A percentile compares a stretch with the other conserved stretches of the same genome.
Conservation (phyloP, 164 flowering plant species). For the Liriodendron chinense region DNA sequence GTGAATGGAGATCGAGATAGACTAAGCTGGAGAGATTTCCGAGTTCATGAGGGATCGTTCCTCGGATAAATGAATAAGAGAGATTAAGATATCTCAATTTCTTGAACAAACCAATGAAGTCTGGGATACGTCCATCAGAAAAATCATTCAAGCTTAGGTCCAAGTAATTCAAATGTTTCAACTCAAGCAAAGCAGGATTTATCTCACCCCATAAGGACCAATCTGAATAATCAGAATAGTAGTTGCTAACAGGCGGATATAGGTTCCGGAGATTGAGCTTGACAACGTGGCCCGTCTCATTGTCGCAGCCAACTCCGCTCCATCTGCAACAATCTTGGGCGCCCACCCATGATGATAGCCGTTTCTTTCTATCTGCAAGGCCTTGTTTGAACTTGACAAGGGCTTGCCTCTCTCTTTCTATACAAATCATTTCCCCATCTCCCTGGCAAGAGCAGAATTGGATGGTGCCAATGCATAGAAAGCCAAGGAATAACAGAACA, state of each 20-base stretch:
- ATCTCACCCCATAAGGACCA: slow-evolving; percentile 7
- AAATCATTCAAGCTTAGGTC: slow-evolving; percentile 14
- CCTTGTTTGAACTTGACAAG: slow-evolving; percentile 9
- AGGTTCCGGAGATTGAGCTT: slow-evolving; percentile 4
- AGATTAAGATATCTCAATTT: slow-evolving; percentile 13
- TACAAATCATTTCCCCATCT: not conserved
- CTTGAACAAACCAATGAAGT: slow-evolving; percentile 9
- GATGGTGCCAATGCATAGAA: not conserved
- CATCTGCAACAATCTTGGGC: slow-evolving; percentile 8
- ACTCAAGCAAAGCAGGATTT: slow-evolving; percentile 12
- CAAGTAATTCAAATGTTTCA: slow-evolving; percentile 12
- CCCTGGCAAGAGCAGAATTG: not conserved
- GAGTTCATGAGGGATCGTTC: slow-evolving; percentile 14
- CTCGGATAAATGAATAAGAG: not conserved
- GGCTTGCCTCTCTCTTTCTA: slow-evolving; percentile 6
- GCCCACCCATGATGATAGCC: slow-evolving; percentile 9
- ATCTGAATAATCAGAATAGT: too few species aligned
- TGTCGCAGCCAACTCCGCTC: slow-evolving; percentile 9
- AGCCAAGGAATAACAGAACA: not conserved
- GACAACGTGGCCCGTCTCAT: slow-evolving; percentile 8
- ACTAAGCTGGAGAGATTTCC: slow-evolving; percentile 17
- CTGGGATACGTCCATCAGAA: slow-evolving; percentile 3
- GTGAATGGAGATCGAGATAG: slow-evolving; percentile 3
- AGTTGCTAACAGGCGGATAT: too few species aligned
- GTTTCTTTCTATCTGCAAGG: not conserved